Base-by-base conservation (phyloP, 495 filamentous ascomycete species). In the Lepidopterella palustris region DNA sequence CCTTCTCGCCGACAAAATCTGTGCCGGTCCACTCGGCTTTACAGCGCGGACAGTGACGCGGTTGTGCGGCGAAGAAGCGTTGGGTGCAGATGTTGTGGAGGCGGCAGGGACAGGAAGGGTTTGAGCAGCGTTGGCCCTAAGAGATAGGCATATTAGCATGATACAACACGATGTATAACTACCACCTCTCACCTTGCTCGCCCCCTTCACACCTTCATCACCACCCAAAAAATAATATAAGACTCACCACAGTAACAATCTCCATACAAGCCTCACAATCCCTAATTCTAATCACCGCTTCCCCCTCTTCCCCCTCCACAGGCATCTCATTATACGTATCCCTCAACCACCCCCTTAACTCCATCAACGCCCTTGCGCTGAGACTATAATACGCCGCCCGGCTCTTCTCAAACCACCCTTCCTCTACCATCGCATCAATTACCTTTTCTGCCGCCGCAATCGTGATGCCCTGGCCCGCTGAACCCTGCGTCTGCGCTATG, bases 251-350 rank as follows among this genome's bases (percentile, higher is more conserved):
- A 6, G 91, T 97, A 57, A 97, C 81, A 57, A 97, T 87, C 71
- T 97, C 91, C 72, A 83, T 88, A 71, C 93, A 98, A 1, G 87
- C 89, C 70, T 85, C 80, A 73, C 93, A 98, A 59, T 84, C 82
- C 81, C 93, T 95, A 70, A 98, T 87, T 60, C 80, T 80, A 67
- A 61, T 18, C 61, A 71, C 74, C 23, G 70, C 71, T 32, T 79
- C 81, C 13, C 77, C 78, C 0, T 79, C 76, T 4, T 77, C 79
- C 4, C 72, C 77, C 10, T 77, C 77, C 1, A 78, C 78, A 24
- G 79, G 71, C 3, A 70, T 62, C 61, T 90, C 85, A 71, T 97
- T 97, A 66, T 96, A 98, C 54, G 85, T 88, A 49, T 84, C 84
- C 18, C 87, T 75, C 49, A 98, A 79, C 85, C 91, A 97, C 9